Base-by-base conservation (phyloP, 2,329 filamentous ascomycete genomes). In the Drechslera avenae region DNA sequence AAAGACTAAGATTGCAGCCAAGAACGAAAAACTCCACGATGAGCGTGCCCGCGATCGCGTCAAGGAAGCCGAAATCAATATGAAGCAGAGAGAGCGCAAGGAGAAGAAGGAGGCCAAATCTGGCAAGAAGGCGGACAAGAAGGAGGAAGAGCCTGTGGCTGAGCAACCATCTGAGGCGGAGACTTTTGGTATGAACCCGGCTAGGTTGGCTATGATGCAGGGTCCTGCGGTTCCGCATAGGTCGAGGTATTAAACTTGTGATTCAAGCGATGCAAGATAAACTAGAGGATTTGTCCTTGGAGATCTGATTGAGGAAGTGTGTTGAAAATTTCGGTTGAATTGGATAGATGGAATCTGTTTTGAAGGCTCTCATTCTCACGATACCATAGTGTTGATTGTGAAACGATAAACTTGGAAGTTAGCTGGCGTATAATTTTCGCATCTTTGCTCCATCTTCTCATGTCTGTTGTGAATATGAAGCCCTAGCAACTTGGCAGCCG, bases 1-100 rank as follows among this genome's bases (percentile, higher is more conserved):
- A 57, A 85, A 83, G 68, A 82, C 86, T 50, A 94, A 92, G 78
- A 90, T 97, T 73, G 81, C 84, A 66, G 82, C 82, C 50, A 97
- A 96, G 83, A 97, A 97, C 77, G 79, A 83, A 66, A 93, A 92
- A 76, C 81, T 97, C 41, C 84, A 90, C 61, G 90, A 86, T 58
- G 80, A 88, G 75, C 79, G 86, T 48, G 78, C 81, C 50, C 76
- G 82, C 36, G 74, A 78, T 46, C 75, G 76, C 13, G 78, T 83
- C 39, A 73, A 73, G 76, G 57, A 75, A 48, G 72, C 75, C 21
- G 75, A 72, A 58, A 46, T 75, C 37, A 72, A 74, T 40, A 63
- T 60, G 47, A 76, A 73, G 64, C 70, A 77, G 59, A 64, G 68
- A 45, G 66, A 68, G 40, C 68, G 68, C 39, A 67, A 76, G 54